A percentile compares a stretch with the other conserved stretches of the same genome.
Conservation (phyloP, 2,329 filamentous ascomycete species). For the Penicillium corylophilum region DNA sequence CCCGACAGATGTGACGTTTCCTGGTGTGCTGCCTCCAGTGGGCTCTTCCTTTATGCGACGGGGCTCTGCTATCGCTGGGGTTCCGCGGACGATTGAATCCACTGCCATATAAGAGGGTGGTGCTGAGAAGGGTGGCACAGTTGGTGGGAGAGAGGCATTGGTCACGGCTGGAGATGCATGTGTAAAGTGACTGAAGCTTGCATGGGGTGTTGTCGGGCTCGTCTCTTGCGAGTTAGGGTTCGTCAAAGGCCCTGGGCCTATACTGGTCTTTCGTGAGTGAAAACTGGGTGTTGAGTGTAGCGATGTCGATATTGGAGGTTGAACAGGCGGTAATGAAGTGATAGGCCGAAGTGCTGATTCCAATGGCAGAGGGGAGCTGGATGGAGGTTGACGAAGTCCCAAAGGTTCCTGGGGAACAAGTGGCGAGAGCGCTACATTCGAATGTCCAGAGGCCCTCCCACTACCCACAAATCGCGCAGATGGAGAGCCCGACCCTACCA, state of each 20-base stretch:
- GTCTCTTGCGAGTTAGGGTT: conserved; percentile 36
- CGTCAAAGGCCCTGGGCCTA: conserved; percentile 26
- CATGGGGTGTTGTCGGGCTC: conserved; percentile 36
- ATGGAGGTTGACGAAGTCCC: conserved; percentile 26
- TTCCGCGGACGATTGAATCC: conserved; percentile 28
- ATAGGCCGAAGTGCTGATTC: conserved; percentile 26
- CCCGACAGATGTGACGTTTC: conserved; percentile 16
- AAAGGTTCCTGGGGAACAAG: conserved; percentile 34
- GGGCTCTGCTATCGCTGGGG: conserved; percentile 22
- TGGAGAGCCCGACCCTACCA: conserved; percentile 39
- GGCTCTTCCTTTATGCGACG: conserved; percentile 19
- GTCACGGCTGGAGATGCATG: conserved; percentile 31
- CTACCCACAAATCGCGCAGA: conserved; percentile 34
- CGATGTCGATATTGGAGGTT: conserved; percentile 20
- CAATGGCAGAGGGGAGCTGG: conserved; percentile 27
- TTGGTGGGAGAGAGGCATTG: conserved; percentile 19
- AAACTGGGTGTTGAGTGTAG: conserved; percentile 36
- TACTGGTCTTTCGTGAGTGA: conserved; percentile 32
- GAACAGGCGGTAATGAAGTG: conserved; percentile 16
- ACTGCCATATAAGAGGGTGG: conserved; percentile 24
- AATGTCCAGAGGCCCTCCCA: conserved; percentile 30
- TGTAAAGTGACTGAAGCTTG: conserved; percentile 32
- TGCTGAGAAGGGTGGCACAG: conserved; percentile 18
- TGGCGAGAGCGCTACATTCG: conserved; percentile 36
- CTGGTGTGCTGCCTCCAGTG: conserved; percentile 12